These are phyloP conservation scores for Cardiospermum halicacabum DNA, from an alignment of 345 rosid species.

Conservation along the genomic window DNA sequence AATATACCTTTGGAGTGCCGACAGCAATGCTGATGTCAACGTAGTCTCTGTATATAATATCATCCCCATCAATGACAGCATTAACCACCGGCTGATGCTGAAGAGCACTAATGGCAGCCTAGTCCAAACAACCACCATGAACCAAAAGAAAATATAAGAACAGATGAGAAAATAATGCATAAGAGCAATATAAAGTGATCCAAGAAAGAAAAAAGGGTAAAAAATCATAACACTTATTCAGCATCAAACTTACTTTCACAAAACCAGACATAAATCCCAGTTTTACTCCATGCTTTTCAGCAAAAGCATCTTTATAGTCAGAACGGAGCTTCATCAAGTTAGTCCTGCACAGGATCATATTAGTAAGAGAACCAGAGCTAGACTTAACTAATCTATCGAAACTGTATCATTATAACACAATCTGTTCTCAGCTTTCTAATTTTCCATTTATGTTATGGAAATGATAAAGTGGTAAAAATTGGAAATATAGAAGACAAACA, in stretches of 20 bases:
- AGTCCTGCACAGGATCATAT: constrained; percentile 52
- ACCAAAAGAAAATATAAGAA: not conserved
- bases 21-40: constrained; percentile 90
- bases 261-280: constrained; percentile 98
- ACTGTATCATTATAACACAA: not conserved
- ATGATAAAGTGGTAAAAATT: constrained; percentile 4
- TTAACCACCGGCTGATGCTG: constrained; percentile 91
- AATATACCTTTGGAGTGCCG: constrained; percentile 78
- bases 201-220: not conserved
- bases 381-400: no score
- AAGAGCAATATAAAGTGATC: not conserved
- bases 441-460: not conserved
- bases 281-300: constrained; percentile 97
- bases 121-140: constrained; percentile 14
- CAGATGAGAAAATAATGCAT: not conserved
- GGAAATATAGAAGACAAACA: not conserved
- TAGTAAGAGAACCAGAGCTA: not conserved
- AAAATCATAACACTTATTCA: not conserved
- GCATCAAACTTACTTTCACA: constrained; percentile 48
- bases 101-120: constrained; percentile 98
- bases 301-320: constrained; percentile 92
- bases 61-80: constrained; percentile 99
- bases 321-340: constrained; percentile 97
- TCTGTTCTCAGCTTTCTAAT: not conserved
- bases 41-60: constrained; percentile 93